Evolutionary conservation across 2,329 filamentous ascomycete species (phyloP), one percentile per base, ranked within the genome.

Genomic region (Penicillium psychrosexuale): DNA sequence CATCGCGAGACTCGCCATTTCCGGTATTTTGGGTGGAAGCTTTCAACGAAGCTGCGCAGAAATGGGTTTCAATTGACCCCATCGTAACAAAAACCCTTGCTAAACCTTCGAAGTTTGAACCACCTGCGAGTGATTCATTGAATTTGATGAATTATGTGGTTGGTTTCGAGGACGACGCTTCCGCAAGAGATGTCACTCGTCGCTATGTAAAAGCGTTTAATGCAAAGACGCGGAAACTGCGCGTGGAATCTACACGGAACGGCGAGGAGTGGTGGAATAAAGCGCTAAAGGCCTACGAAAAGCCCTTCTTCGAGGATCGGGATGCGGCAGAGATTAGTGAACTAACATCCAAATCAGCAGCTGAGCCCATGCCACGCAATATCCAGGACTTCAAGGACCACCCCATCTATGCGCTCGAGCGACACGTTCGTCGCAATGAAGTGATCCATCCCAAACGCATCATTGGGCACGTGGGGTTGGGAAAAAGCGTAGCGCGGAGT

Each of bases 11-110:
- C 66, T 92, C 91, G 0, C 73, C 83, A 0, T 90, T 87, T 65
- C 94, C 94, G 0, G 81, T 97, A 3, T 97, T 91, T 69, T 99
- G 94, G 94, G 87, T 97, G 0, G 94, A 99, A 74, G 87, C 90
- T 3, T 89, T 96, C 61, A 92, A 97, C 60, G 79, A 85, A 50
- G 88, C 89, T 0, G 84, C 91, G 60, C 90, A 97, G 69, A 96
- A 91, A 77, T 99, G 94, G 94, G 84, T 96, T 52, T 83, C 91
- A 0, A 84, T 94, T 36, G 94, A 99, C 69, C 85, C 92, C 0
- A 73, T 97, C 0, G 91, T 94, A 2, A 96, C 92, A 0, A 81
- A 84, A 52, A 88, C 86, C 61, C 84, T 96, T 51, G 90, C 86
- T 69, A 91, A 89, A 57, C 84, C 90, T 0, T 82, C 80, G 30